These are phyloP conservation scores for Poterioochromonas sp. DNA, from an alignment of 352 stramenopile genomes.

Conservation along the genomic window DNA sequence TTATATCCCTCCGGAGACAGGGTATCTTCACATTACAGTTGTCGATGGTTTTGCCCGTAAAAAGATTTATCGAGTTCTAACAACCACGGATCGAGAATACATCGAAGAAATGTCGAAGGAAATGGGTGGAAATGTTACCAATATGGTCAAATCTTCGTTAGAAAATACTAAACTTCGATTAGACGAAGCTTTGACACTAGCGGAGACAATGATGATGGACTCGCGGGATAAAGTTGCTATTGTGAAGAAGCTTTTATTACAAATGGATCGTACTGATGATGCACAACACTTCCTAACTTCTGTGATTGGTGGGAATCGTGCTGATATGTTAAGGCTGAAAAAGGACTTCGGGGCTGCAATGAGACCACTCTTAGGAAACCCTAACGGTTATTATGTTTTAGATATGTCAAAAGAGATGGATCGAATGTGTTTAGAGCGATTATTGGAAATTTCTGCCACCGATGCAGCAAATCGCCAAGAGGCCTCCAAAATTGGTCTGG, in stretches of 20 bases:
- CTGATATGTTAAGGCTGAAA: neutral
- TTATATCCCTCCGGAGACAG: slow-evolving; percentile 8
- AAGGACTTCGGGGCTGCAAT: neutral
- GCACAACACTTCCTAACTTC: neutral
- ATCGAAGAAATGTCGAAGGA: neutral
- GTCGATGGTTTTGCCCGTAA: slow-evolving; percentile 1
- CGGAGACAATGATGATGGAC: neutral
- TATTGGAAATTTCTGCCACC: neutral
- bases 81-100: neutral
- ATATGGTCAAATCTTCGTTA: neutral
- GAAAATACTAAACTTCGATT: neutral
- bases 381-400: slow-evolving; percentile 20
- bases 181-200: neutral
- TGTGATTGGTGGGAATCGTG: neutral
- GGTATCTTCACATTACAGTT: neutral
- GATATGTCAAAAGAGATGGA: slow-evolving; percentile 25
- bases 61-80: neutral
- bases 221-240: neutral
- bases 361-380: neutral
- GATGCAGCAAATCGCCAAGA: neutral
- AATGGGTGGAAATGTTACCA: neutral
- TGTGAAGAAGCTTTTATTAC: neutral
- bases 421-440: neutral
- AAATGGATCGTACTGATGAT: neutral
- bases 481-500: neutral